phyloP scores from a whole-genome alignment of 495 filamentous ascomycete species.

The Tuber microsphaerosporum region DNA sequence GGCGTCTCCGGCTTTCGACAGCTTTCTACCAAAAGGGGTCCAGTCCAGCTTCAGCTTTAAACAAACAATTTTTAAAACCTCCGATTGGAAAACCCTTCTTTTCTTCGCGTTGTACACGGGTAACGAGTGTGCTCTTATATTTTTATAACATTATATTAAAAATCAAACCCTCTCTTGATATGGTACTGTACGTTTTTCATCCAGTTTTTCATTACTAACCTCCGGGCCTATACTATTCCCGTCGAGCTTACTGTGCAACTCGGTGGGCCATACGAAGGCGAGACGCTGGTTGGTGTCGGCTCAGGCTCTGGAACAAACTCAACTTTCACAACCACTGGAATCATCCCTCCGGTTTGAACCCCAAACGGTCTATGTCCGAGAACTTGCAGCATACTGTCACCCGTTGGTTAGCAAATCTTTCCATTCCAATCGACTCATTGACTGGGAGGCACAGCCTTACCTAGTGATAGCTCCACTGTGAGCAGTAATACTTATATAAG shows the following conservation, averaged over 20 bases:
- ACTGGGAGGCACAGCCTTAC: conserved; percentile 12
- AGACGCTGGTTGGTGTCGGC: conserved; percentile 14
- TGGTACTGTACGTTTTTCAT: not conserved
- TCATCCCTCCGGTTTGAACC: conserved; percentile 60
- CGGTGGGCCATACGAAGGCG: conserved; percentile 21
- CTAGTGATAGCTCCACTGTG: conserved; percentile 46
- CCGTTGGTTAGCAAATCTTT: not conserved
- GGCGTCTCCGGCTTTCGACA: conserved; percentile 19
- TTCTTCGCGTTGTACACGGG: not conserved
- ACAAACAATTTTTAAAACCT: not conserved
- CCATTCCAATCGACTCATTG: not conserved
- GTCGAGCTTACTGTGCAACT: conserved; percentile 17
- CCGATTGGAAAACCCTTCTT: conserved; percentile 6
- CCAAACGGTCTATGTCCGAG: conserved; percentile 57
- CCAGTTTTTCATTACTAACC: conserved; percentile 1
- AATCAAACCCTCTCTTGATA: conserved; percentile 1
- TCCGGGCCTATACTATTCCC: conserved; percentile 6
- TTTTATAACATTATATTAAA: not conserved
- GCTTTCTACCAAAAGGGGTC: conserved; percentile 19
- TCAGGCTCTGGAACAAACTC: conserved; percentile 39
- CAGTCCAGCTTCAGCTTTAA: conserved; percentile 8
- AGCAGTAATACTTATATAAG: conserved; percentile 59
- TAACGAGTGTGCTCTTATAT: conserved; percentile 11
- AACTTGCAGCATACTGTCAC: conserved; percentile 39
- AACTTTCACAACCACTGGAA: conserved; percentile 61